These are phyloP conservation scores for Gaeumannomyces tritici DNA, from an alignment of 2,329 filamentous ascomycete species.

Conservation along the genomic window DNA sequence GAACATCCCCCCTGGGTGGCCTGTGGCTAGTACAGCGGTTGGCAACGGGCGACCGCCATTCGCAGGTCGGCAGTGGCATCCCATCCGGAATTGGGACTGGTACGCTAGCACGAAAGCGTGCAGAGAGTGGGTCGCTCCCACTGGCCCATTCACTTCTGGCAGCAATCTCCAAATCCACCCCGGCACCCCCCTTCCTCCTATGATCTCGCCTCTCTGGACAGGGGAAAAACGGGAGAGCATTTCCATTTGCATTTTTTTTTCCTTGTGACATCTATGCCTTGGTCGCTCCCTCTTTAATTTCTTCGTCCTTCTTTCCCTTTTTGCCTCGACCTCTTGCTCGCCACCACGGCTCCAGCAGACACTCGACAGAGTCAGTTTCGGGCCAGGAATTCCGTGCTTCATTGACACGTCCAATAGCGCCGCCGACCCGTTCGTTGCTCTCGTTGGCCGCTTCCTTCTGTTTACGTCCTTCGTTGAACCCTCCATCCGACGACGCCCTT, in stretches of 20 bases:
- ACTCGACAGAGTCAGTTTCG: neutral
- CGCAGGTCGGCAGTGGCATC: neutral
- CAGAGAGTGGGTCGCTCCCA: neutral
- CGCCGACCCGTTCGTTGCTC: neutral
- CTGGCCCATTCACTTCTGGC: neutral
- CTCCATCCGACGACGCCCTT: neutral
- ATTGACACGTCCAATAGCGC: neutral
- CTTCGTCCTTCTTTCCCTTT: neutral
- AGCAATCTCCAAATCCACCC: neutral
- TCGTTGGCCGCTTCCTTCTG: neutral
- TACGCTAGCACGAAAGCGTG: neutral
- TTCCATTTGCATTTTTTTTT: neutral
- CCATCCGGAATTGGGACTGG: neutral
- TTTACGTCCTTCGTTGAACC: constrained; percentile 1
- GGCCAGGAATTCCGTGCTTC: neutral
- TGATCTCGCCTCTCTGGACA: neutral
- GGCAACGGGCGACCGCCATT: neutral
- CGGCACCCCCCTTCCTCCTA: neutral
- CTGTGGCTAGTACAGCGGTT: neutral
- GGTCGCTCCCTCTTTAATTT: neutral
- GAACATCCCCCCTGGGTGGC: neutral
- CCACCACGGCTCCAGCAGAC: neutral
- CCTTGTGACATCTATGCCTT: neutral
- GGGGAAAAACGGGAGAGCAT: neutral
- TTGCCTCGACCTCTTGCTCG: neutral